Evolutionary conservation across 2,329 filamentous ascomycete genomes (phyloP).

Genomic region (Calonectria henricotiae): DNA sequence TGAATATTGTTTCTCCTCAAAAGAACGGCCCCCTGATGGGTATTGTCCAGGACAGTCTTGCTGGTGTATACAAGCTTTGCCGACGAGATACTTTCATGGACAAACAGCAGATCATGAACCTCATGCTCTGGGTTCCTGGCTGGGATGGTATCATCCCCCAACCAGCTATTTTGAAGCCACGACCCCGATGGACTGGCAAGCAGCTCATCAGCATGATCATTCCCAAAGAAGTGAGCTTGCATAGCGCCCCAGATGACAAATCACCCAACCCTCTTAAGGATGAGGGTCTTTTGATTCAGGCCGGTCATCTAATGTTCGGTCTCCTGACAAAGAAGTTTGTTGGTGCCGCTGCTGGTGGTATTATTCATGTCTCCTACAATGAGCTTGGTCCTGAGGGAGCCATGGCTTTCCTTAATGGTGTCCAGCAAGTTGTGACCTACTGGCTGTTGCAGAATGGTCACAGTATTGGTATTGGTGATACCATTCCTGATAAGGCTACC

Average conservation of each 20-base stretch:
- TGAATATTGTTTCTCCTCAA: slow-evolving; percentile 98
- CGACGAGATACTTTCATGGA: slow-evolving; percentile 92
- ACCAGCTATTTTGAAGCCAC: slow-evolving; percentile 94
- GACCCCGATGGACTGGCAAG: slow-evolving; percentile 97
- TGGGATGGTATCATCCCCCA: slow-evolving; percentile 97
- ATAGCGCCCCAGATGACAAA: slow-evolving; percentile 73
- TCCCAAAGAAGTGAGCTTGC: slow-evolving; percentile 87
- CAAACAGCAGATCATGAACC: slow-evolving; percentile 95
- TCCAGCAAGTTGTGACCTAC: slow-evolving; percentile 95
- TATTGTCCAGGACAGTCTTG: slow-evolving; percentile 98
- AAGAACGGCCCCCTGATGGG: slow-evolving; percentile 98
- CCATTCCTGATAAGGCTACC: slow-evolving; percentile 89
- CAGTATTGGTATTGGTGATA: slow-evolving; percentile 98
- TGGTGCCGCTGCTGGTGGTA: slow-evolving; percentile 90
- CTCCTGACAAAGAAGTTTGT: slow-evolving; percentile 95
- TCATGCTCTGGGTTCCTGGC: slow-evolving; percentile 96
- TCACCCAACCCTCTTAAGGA: slow-evolving; percentile 79
- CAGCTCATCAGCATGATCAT: slow-evolving; percentile 96
- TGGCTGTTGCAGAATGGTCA: slow-evolving; percentile 97
- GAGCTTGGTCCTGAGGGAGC: slow-evolving; percentile 89
- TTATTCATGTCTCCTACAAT: slow-evolving; percentile 97
- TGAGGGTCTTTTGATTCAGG: slow-evolving; percentile 85
- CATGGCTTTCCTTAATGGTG: slow-evolving; percentile 96
- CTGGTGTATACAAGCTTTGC: slow-evolving; percentile 97
- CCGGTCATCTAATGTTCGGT: slow-evolving; percentile 91